Conservation (phyloP, 2,329 filamentous ascomycete species). For the Pseudocercospora cruenta region DNA sequence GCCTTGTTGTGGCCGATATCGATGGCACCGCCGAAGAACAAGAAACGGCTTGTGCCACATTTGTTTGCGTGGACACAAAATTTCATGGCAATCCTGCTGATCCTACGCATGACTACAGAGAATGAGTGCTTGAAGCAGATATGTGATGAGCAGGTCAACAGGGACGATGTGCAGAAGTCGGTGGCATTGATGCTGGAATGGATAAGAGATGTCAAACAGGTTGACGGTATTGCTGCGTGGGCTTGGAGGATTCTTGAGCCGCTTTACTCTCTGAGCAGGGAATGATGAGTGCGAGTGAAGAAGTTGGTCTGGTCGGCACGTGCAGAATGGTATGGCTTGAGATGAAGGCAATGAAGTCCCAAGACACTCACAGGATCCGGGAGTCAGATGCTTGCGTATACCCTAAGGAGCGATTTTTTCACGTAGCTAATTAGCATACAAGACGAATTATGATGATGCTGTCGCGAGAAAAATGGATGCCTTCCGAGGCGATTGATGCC, state of each 20-base stretch:
- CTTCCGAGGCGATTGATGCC: not conserved
- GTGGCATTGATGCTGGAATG: constrained; percentile 61
- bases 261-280: constrained; percentile 41
- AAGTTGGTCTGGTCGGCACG: too few species aligned
- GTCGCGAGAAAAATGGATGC: not conserved
- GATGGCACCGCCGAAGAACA: constrained; percentile 59
- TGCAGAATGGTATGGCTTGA: too few species aligned
- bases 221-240: constrained; percentile 61
- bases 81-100: constrained; percentile 60
- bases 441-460: not conserved
- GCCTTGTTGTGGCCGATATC: constrained; percentile 64
- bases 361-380: too few species aligned
- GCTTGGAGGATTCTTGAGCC: constrained; percentile 57
- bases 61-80: constrained; percentile 67
- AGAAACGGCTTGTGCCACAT: constrained; percentile 63
- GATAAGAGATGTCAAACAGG: constrained; percentile 60
- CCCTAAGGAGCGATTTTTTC: not conserved
- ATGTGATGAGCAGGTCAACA: constrained; percentile 53
- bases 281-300: not conserved
- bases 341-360: too few species aligned
- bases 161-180: constrained; percentile 55
- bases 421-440: not conserved
- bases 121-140: constrained; percentile 57
- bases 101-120: constrained; percentile 59
- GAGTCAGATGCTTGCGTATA: not conserved